These are phyloP conservation scores for Neltuma alba DNA, from an alignment of 306 rosid genomes.

Conservation along the genomic window DNA sequence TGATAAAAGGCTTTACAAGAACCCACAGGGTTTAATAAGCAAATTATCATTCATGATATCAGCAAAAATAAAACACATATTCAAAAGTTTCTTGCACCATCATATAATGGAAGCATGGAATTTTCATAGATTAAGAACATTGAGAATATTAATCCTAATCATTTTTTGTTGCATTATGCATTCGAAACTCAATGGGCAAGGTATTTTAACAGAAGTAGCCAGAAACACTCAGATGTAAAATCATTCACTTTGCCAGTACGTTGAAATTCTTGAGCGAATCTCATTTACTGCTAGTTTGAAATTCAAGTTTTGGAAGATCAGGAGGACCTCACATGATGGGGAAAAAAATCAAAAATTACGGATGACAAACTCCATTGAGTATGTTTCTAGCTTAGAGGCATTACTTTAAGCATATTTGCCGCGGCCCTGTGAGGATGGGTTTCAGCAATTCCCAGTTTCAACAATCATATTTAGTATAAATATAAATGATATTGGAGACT, in stretches of 20 bases:
- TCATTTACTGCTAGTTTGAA: not conserved
- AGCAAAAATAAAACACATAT: not conserved
- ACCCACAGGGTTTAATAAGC: constrained; percentile 35
- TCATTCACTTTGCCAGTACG: not conserved
- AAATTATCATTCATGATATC: constrained; percentile 28
- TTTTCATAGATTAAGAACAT: not conserved
- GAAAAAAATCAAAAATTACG: not conserved
- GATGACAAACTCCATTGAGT: not conserved
- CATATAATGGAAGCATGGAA: not conserved
- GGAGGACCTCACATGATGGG: not conserved
- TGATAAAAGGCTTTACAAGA: constrained; percentile 31
- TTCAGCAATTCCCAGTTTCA: not conserved
- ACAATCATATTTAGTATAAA: not conserved
- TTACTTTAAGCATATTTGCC: not conserved
- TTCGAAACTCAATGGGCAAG: not conserved
- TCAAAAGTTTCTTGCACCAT: constrained; percentile 24
- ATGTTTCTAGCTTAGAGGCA: not conserved
- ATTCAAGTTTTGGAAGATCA: not conserved
- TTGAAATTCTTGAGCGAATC: not conserved
- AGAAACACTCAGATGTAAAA: not conserved
- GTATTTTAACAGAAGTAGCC: not conserved
- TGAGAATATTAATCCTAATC: not conserved
- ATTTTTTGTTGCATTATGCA: not conserved
- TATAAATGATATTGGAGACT: not conserved
- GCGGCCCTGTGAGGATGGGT: not conserved